Base-by-base conservation (phyloP, 2,329 filamentous ascomycete species). In the Fusarium concolor region DNA sequence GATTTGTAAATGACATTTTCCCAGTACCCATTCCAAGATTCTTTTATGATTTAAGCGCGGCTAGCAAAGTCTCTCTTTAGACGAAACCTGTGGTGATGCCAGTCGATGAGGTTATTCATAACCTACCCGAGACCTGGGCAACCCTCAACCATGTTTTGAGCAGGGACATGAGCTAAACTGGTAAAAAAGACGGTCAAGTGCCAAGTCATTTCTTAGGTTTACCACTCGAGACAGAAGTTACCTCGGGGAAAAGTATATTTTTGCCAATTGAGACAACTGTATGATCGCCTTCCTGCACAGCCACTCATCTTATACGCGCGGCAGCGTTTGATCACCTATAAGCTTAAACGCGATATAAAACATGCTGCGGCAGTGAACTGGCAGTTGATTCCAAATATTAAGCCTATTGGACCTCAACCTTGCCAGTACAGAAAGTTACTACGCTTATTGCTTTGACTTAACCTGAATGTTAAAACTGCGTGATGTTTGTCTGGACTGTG, bases 1-100 rank as follows among this genome's bases (percentile, higher is more conserved):
- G 4, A n/a, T 1, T 17, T 10, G 1, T 3, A 0, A 14, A 29
- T 3, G 0, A 14, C 15, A 29, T 0, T 14, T 12, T 4, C 12
- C 3, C 10, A 2, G 3, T 2, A 1, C 22, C 22, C 22, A 24
- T 2, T 7, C 10, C 10, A 22, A 12, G 12, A 15, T 10, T 6
- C 8, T n/a, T 15, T n/a, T 17, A 8, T 9, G 15, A n/a, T 3
- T n/a, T 12, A 14, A 42, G 24, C 10, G 6, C 0, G 9, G 3
- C n/a, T n/a, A 11, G 8, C 22, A n/a, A 1, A 18, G 1, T 29
- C 3, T 29, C 10, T 1, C 7, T 24, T 17, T 10, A 2, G 7
- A 2, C 1, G 0, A 17, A 6, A 17, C 17, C 5, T 14, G 6
- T 24, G 20, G 14, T 24, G 39, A 9, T 42, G 31, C 14, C 3